Evolutionary conservation across 2,329 filamentous ascomycete genomes (phyloP), one percentile per base, ranked within the genome.

Genomic region (Cladosporium velox): DNA sequence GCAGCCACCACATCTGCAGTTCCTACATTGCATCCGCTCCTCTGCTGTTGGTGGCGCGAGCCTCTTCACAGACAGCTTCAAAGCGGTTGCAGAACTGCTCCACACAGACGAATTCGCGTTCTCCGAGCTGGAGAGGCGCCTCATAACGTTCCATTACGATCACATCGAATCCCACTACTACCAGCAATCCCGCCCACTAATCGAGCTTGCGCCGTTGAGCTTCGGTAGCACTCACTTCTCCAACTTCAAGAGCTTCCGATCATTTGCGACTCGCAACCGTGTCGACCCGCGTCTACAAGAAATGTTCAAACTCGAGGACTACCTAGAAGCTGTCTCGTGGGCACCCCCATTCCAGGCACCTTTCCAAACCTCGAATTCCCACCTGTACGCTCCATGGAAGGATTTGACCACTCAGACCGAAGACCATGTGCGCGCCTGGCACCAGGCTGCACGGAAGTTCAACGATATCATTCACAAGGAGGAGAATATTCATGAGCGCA

Each of bases 1-100:
- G 15, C 86, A 91, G 60, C 88, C 91, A 2, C 94, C 94, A 0
- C 88, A 89, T 35, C 87, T 95, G 61, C 94, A 99, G 78, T 82
- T 98, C 28, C 86, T 98, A 4, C 95, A 98, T 79, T 97, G 93
- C 74, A 83, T 98, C 51, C 86, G 90, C 68, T 96, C 96, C 73
- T 90, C 88, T 1, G 90, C 88, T 70, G 80, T 85, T 0, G 94
- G 94, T 21, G 95, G 94, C 57, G 90, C 92, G 72, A 96, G 92
- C 0, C 83, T 96, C 62, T 99, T 98, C 79, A 88, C 88, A 67
- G 93, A 98, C 79, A 84, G 88, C 44, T 85, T 91, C 70, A 81
- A 82, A 59, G 90, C 90, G 0, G 88, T 85, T 0, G 66, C 73
- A 34, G 70, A 75, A 28, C 74, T 80, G 34, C 66, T 57, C 35